These are phyloP conservation scores for Lactuca saligna DNA, from an alignment of 129 eudicot species.

Conservation along the genomic window DNA sequence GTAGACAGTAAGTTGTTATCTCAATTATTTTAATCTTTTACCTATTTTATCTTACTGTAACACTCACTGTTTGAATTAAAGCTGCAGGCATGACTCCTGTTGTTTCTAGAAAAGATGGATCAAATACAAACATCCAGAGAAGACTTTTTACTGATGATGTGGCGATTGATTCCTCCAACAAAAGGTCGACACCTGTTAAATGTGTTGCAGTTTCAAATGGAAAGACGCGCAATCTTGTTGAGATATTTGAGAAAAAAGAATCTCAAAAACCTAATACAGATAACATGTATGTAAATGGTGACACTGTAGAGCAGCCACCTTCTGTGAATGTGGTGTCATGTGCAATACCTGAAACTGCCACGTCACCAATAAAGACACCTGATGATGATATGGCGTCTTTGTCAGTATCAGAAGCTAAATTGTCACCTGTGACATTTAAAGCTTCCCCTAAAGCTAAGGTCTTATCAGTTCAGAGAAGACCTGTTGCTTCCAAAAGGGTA, in stretches of 20 bases:
- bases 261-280: conserved; percentile 35
- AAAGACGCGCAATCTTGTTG: conserved; percentile 92
- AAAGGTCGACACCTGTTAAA: conserved; percentile 41
- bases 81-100: conserved; percentile 69
- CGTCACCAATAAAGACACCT: conserved; percentile 12
- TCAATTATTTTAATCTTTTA: neutral
- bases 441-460: conserved; percentile 25
- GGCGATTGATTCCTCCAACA: conserved; percentile 35
- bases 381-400: conserved; percentile 21
- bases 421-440: conserved; percentile 19
- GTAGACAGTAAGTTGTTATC: conserved; percentile 78
- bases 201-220: conserved; percentile 76
- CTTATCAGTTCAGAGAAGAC: conserved; percentile 15
- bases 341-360: conserved; percentile 18
- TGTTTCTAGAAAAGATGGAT: conserved; percentile 40
- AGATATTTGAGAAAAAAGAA: conserved; percentile 78
- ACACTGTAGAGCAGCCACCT: conserved; percentile 19
- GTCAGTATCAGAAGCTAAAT: conserved; percentile 18
- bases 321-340: conserved; percentile 21
- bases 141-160: conserved; percentile 47
- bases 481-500: conserved; percentile 26
- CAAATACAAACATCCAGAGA: conserved; percentile 28
- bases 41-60: conserved; percentile 10
- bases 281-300: conserved; percentile 15
- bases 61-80: conserved; percentile 18